These are phyloP conservation scores for Quercus robur DNA, from an alignment of 306 rosid genomes.

Conservation along the genomic window DNA sequence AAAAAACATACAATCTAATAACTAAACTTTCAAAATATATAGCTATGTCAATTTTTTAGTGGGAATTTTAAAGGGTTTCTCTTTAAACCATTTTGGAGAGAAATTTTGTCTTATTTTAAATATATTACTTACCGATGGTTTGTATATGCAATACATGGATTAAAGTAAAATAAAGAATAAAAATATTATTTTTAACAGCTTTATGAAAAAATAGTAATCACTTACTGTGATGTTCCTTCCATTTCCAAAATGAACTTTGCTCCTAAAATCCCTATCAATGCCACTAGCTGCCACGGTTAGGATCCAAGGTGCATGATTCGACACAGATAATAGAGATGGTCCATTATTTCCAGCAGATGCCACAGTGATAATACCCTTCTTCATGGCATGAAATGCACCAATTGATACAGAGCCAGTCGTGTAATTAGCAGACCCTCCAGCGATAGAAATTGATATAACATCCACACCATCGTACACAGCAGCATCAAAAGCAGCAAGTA, in stretches of 20 bases:
- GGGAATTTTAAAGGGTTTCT: too few species aligned
- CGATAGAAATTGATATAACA: constrained; percentile 79
- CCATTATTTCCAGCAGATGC: constrained; percentile 85
- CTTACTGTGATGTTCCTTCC: constrained; percentile 64
- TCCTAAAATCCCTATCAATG: constrained; percentile 66
- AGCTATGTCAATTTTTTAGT: too few species aligned
- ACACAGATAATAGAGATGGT: constrained; percentile 45
- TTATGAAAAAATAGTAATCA: not conserved
- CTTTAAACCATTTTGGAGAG: too few species aligned
- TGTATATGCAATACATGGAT: too few species aligned
- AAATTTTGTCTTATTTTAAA: too few species aligned
- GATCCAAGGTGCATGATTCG: constrained; percentile 82
- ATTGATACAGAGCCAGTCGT: constrained; percentile 44
- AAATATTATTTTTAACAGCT: not conserved
- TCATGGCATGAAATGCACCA: constrained; percentile 82
- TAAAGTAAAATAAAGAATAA: too few species aligned
- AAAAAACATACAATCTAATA: too few species aligned
- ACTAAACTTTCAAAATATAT: too few species aligned
- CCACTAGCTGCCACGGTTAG: constrained; percentile 91
- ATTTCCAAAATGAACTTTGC: constrained; percentile 59
- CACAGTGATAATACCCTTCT: constrained; percentile 71
- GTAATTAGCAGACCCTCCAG: constrained; percentile 51
- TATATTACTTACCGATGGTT: too few species aligned
- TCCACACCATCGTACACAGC: constrained; percentile 87
- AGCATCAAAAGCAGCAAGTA: constrained; percentile 84